Base-by-base conservation (phyloP, 2,329 filamentous ascomycete species). In the Trichoderma hamatum region DNA sequence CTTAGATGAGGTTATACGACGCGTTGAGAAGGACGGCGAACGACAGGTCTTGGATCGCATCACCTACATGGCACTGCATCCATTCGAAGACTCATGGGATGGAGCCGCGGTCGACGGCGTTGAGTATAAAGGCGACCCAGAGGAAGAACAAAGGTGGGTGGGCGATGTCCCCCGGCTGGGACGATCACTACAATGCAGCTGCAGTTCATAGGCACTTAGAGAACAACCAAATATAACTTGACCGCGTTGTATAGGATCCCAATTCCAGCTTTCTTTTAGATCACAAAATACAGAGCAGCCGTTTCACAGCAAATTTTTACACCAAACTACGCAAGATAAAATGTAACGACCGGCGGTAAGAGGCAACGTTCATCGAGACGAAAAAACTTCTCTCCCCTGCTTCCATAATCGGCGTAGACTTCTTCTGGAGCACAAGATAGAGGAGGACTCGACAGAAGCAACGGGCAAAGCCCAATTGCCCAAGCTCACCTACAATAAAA, bases 181-280 rank as follows among this genome's bases (percentile, higher is more conserved):
- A 80, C 87, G 93, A 73, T 92, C 92, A 39, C 89, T 97, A 87
- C 95, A 97, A 83, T 98, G 96, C 79, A 97, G 93, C 78, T 99
- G 96, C 81, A 97, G 93, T 78, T 97, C 95, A 28, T 97, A 83
- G n/a, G n/a, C n/a, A n/a, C n/a, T n/a, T n/a, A n/a, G 70, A 49
- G 16, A 26, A 16, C 36, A 24, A 51, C 36, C 26, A 26, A 32
- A 32, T 21, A 11, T 16, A 30, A 1, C 10, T 10, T 11, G n/a
- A 7, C 21, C 26, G n/a, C 21, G 16, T 26, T 36, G 16, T 5
- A 21, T 2, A 51, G 21, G 4, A 11, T 1, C n/a, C 16, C 24
- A 14, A 6, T 3, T 28, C 11, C 19, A 24, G 43, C 13, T n/a
- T 21, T 43, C 39, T 16, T 30, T n/a, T n/a, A n/a, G 13, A 30